phyloP scores from a whole-genome alignment of 2,329 filamentous ascomycete species.

The Emericellopsis atlantica region DNA sequence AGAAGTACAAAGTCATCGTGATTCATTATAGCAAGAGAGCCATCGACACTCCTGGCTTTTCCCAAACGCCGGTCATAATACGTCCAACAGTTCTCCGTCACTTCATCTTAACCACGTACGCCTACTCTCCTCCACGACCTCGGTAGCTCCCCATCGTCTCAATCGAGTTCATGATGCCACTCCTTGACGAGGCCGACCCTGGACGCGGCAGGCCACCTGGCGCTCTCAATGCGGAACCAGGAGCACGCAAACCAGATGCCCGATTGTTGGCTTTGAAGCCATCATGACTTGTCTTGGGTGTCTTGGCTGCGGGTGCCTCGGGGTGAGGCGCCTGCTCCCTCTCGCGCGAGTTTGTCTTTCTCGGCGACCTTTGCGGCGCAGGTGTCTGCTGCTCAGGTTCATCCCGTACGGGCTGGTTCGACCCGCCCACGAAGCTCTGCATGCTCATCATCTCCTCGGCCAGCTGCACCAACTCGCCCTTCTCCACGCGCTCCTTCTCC shows the following conservation, averaged over 20 bases:
- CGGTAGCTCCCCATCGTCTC: slow-evolving; percentile 70
- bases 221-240: slow-evolving; percentile 32
- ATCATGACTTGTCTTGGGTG: slow-evolving; percentile 21
- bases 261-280: slow-evolving; percentile 41
- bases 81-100: neutral
- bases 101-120: neutral
- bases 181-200: slow-evolving; percentile 35
- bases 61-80: neutral
- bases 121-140: slow-evolving; percentile 21
- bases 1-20: no score
- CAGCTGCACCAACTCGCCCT: slow-evolving; percentile 68
- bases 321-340: slow-evolving; percentile 9
- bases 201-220: slow-evolving; percentile 34
- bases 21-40: no score
- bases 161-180: slow-evolving; percentile 73
- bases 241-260: slow-evolving; percentile 48
- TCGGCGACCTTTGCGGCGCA: slow-evolving; percentile 1
- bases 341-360: slow-evolving; percentile 6
- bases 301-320: slow-evolving; percentile 16
- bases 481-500: slow-evolving; percentile 66
- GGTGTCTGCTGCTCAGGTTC: slow-evolving; percentile 4
- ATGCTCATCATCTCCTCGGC: slow-evolving; percentile 77
- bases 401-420: neutral
- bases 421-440: slow-evolving; percentile 30
- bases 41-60: no score